These are phyloP conservation scores for Amphibolis antarctica DNA, from an alignment of 106 monocot genomes.

Conservation along the genomic window DNA sequence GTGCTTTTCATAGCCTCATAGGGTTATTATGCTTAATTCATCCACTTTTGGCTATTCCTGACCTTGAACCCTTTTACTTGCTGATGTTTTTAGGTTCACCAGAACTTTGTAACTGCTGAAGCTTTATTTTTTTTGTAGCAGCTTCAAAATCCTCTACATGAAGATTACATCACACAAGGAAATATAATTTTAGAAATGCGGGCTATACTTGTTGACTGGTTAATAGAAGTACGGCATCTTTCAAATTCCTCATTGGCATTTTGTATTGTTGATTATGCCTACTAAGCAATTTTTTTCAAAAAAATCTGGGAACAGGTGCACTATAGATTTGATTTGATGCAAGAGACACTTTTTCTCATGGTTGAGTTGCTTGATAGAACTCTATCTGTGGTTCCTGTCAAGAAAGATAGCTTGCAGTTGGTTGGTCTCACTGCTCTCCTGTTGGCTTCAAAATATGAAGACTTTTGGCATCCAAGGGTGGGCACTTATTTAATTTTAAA, in stretches of 20 bases:
- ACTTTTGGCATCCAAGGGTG: conserved; percentile 53
- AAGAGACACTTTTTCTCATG: conserved; percentile 58
- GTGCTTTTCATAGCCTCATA: no score
- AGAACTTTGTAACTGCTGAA: background rate
- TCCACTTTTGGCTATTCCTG: background rate
- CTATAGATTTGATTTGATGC: conserved; percentile 39
- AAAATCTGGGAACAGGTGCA: conserved; percentile 27
- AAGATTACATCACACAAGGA: conserved; percentile 21
- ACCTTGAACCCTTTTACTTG: background rate
- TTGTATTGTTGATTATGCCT: background rate
- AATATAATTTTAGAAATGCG: conserved; percentile 37
- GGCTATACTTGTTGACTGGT: conserved; percentile 38
- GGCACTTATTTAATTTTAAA: background rate
- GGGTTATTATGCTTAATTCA: background rate
- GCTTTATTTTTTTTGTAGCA: conserved; percentile 5
- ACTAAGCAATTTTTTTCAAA: background rate
- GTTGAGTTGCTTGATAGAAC: conserved; percentile 42
- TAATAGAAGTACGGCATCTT: conserved; percentile 32
- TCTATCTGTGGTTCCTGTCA: conserved; percentile 25
- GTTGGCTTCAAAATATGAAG: conserved; percentile 50
- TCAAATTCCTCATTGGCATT: background rate
- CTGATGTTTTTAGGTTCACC: background rate
- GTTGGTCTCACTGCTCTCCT: conserved; percentile 38
- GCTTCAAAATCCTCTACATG: conserved; percentile 25
- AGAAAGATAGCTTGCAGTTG: conserved; percentile 34